Percentiles rank a stretch among this genome's conserved stretches.
phyloP scores from a whole-genome alignment of 306 rosid species.

The Prunus mongolica region DNA sequence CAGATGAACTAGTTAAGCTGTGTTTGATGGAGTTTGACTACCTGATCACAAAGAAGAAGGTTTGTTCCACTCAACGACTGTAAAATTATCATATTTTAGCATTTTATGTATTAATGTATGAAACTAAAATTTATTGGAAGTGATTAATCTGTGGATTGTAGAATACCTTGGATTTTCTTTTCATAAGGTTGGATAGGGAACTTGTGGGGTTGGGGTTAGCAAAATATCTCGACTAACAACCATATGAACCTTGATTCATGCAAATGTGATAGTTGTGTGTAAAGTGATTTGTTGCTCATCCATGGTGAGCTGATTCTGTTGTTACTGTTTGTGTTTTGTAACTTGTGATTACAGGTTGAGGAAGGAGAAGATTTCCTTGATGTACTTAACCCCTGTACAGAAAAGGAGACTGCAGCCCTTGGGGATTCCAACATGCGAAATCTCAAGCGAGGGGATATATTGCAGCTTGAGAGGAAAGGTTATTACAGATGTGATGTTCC shows the following conservation, averaged over 20 bases:
- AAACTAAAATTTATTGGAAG: background rate
- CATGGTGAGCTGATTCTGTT: background rate
- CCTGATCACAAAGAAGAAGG: slow-evolving; percentile 93
- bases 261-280: background rate
- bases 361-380: slow-evolving; percentile 80
- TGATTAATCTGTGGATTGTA: background rate
- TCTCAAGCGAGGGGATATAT: slow-evolving; percentile 61
- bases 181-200: background rate
- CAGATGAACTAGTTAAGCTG: slow-evolving; percentile 66
- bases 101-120: background rate
- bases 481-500: slow-evolving; percentile 88
- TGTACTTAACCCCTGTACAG: slow-evolving; percentile 76
- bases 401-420: slow-evolving; percentile 65
- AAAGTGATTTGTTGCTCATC: background rate
- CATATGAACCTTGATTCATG: background rate
- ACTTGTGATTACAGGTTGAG: slow-evolving; percentile 65
- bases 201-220: background rate
- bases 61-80: slow-evolving; percentile 24
- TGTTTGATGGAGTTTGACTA: slow-evolving; percentile 77
- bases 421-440: slow-evolving; percentile 85
- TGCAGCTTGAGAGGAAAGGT: slow-evolving; percentile 97
- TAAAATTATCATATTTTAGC: background rate
- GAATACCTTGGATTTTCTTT: background rate
- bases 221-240: background rate
- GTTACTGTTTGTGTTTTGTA: background rate